Evolutionary conservation across 2,329 filamentous ascomycete species (phyloP).

Genomic region (Alternaria novae-zelandiae): DNA sequence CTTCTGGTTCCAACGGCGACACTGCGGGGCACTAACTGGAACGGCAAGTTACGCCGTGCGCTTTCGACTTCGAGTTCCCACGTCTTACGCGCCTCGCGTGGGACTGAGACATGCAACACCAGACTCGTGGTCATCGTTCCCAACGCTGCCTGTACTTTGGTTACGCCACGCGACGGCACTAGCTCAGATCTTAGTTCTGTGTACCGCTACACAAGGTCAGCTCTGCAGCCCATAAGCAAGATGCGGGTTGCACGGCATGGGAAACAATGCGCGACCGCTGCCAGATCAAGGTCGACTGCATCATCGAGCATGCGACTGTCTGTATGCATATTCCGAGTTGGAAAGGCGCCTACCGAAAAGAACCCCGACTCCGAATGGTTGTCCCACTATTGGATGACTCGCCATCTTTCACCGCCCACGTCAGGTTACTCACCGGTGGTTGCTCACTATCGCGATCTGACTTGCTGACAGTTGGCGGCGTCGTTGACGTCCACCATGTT

Average conservation of each 20-base stretch:
- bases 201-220: conserved; percentile 15
- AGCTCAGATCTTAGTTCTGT: conserved; percentile 17
- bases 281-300: conserved; percentile 8
- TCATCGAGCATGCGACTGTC: conserved; percentile 14
- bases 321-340: conserved; percentile 10
- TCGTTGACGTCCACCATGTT: background rate
- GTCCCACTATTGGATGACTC: conserved; percentile 19
- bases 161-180: conserved; percentile 18
- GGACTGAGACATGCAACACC: conserved; percentile 10
- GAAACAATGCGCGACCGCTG: conserved; percentile 2
- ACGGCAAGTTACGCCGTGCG: conserved; percentile 8
- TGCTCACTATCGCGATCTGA: conserved; percentile 6
- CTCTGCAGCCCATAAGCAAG: conserved; percentile 15
- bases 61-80: conserved; percentile 4
- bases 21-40: conserved; percentile 1
- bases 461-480: conserved; percentile 3
- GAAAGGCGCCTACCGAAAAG: conserved; percentile 17
- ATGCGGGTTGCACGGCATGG: conserved; percentile 15
- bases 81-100: conserved; percentile 17
- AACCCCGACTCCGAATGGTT: conserved; percentile 12
- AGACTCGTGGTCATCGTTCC: conserved; percentile 13
- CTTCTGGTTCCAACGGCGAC: conserved; percentile 3
- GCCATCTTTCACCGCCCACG: conserved; percentile 9
- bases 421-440: conserved; percentile 5
- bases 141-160: conserved; percentile 11